Evolutionary conservation across 2,329 filamentous ascomycete genomes (phyloP), one percentile per base, ranked within the genome.

Genomic region (Colletotrichum horii): DNA sequence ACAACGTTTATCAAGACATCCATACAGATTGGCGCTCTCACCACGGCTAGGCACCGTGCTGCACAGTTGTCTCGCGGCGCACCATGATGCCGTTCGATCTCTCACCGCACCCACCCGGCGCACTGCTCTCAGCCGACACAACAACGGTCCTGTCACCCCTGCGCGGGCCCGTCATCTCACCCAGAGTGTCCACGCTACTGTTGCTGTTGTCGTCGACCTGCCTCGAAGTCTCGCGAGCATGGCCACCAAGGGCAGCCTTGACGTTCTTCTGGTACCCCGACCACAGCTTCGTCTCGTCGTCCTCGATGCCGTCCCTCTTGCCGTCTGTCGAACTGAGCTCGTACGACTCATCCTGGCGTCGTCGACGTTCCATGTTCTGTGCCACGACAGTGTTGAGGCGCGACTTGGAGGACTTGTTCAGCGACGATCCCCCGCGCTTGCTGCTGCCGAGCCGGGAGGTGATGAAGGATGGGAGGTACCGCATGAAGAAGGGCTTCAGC

Each of bases 401-500:
- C 19, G 26, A 61, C 16, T 36, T 26, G 30, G 34, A 22, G 22
- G 64, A 52, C 30, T 55, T 48, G 34, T 38, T 28, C 16, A 28
- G 28, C 34, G 36, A 55, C 7, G 60, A 65, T 8, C 14, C 43
- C 22, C 32, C 43, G 12, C 28, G 36, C 30, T 58, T 62, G 34
- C 34, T 62, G 69, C 43, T 58, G 32, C 67, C 43, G 9, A 66
- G n/a, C 24, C 60, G 69, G 9, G 74, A 66, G 26, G n/a, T 26
- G 60, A 77, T 34, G 22, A 77, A 32, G 36, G 66, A 24, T 4
- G 76, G 76, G 34, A 79, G 73, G 64, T 77, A 77, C 6, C 71
- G 77, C 43, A 75, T 69, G 52, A 78, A 74, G 69, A 79, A 77
- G 9, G 78, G 77, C 56, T 77, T 74, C 14, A 77, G 60, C 12